A percentile compares a stretch with the other conserved stretches of the same genome.
phyloP scores from a whole-genome alignment of 164 flowering plant species.

The Berberis vulgaris region DNA sequence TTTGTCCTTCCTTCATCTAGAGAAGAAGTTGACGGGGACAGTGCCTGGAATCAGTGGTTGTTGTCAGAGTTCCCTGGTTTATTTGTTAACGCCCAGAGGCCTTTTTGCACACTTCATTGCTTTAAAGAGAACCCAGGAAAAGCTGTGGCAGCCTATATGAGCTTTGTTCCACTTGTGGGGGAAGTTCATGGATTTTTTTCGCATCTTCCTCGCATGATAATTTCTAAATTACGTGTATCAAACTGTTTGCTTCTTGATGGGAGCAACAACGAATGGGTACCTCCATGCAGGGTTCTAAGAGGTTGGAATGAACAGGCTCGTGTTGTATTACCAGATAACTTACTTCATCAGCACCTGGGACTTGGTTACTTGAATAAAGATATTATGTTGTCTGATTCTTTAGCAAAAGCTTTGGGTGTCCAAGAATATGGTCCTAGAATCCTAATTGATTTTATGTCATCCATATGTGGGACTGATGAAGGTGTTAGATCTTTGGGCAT shows the following conservation, averaged over 20 bases:
- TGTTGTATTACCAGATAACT: constrained; percentile 46
- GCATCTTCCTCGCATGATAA: constrained; percentile 74
- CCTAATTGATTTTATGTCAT: constrained; percentile 41
- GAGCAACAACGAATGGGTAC: constrained; percentile 53
- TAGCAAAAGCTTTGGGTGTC: constrained; percentile 73
- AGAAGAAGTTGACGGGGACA: constrained; percentile 91
- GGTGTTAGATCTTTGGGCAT: constrained; percentile 57
- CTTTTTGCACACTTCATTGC: constrained; percentile 74
- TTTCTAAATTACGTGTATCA: constrained; percentile 57
- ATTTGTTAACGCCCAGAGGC: constrained; percentile 63
- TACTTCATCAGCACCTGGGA: constrained; percentile 72
- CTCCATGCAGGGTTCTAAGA: constrained; percentile 80
- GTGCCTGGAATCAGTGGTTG: constrained; percentile 97
- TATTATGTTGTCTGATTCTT: constrained; percentile 52
- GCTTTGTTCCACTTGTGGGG: constrained; percentile 88
- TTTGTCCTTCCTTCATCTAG: constrained; percentile 94
- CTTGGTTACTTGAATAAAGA: constrained; percentile 69
- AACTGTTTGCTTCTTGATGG: constrained; percentile 86
- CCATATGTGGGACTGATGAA: constrained; percentile 35
- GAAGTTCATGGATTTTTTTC: constrained; percentile 97
- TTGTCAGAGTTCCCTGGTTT: constrained; percentile 75
- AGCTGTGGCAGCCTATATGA: constrained; percentile 76
- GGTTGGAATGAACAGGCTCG: constrained; percentile 68
- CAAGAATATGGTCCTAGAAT: constrained; percentile 72
- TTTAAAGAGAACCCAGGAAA: constrained; percentile 55